Conservation (phyloP, 306 rosid genomes). For the Ormosia semicastrata region DNA sequence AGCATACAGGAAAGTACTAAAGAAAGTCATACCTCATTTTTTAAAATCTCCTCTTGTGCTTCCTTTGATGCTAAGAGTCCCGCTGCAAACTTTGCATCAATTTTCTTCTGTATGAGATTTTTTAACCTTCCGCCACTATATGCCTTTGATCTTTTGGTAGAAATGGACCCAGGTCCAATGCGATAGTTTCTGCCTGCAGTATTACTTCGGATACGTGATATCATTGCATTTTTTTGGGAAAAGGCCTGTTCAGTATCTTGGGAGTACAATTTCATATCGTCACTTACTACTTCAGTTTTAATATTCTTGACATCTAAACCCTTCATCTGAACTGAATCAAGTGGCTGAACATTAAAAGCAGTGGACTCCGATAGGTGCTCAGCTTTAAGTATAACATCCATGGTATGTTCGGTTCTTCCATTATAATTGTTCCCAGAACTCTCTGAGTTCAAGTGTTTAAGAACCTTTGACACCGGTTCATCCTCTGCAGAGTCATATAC, state of each 20-base stretch:
- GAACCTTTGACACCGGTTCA: slow-evolving; percentile 55
- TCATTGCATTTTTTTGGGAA: slow-evolving; percentile 65
- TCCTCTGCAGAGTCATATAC: slow-evolving; percentile 95
- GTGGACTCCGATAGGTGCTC: slow-evolving; percentile 48
- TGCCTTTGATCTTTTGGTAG: slow-evolving; percentile 65
- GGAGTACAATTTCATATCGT: slow-evolving; percentile 48
- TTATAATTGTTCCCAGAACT: slow-evolving; percentile 38
- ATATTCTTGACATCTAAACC: slow-evolving; percentile 41
- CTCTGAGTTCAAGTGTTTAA: slow-evolving; percentile 26
- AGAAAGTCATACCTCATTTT: slow-evolving; percentile 57
- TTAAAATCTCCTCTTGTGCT: slow-evolving; percentile 78
- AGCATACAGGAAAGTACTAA: background rate
- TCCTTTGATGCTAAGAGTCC: slow-evolving; percentile 61
- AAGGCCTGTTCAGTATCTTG: slow-evolving; percentile 50
- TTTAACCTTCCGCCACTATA: slow-evolving; percentile 60
- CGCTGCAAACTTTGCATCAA: slow-evolving; percentile 70
- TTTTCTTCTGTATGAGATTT: slow-evolving; percentile 51
- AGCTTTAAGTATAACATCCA: slow-evolving; percentile 44
- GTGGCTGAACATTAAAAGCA: slow-evolving; percentile 49
- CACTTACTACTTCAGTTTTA: slow-evolving; percentile 46
- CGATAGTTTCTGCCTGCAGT: slow-evolving; percentile 66
- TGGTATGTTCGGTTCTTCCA: slow-evolving; percentile 38
- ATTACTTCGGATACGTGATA: slow-evolving; percentile 69
- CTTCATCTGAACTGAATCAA: slow-evolving; percentile 49
- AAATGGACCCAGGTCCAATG: slow-evolving; percentile 55